Evolutionary conservation across 2,329 filamentous ascomycete species (phyloP).

Genomic region (Claviceps monticola): DNA sequence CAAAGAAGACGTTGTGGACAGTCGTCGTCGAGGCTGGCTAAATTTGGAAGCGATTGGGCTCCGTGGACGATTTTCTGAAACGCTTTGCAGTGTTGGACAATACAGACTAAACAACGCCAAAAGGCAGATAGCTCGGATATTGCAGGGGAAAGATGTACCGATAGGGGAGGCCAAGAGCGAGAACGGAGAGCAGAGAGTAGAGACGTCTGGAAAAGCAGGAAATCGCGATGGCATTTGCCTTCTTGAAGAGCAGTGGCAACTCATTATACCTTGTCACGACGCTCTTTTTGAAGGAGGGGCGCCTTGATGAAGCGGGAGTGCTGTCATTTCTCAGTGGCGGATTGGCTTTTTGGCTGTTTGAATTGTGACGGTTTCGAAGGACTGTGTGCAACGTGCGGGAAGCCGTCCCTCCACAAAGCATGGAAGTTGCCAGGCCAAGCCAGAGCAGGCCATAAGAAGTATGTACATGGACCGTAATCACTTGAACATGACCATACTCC

Average conservation of each 20-base stretch:
- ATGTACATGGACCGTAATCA: background rate
- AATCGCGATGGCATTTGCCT: background rate
- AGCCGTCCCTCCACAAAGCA: background rate
- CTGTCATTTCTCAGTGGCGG: slow-evolving; percentile 2
- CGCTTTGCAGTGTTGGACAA: background rate
- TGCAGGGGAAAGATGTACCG: no score
- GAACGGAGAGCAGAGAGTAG: background rate
- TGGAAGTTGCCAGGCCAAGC: background rate
- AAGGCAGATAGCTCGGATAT: no score
- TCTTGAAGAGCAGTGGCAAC: background rate
- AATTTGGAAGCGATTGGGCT: background rate
- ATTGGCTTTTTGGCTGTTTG: background rate
- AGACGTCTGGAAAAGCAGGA: background rate
- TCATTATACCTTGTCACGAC: background rate
- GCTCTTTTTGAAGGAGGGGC: background rate
- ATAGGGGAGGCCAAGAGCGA: no score
- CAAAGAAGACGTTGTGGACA: background rate
- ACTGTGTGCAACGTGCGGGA: background rate
- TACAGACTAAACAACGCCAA: background rate
- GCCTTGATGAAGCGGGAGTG: background rate
- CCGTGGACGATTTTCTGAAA: background rate
- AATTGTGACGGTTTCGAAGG: slow-evolving; percentile 1
- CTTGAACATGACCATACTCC: background rate
- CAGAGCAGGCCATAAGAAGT: background rate
- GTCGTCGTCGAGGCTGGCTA: background rate